phyloP scores from a whole-genome alignment of 1,139 yeast genomes.

The Geotrichum siamense region DNA sequence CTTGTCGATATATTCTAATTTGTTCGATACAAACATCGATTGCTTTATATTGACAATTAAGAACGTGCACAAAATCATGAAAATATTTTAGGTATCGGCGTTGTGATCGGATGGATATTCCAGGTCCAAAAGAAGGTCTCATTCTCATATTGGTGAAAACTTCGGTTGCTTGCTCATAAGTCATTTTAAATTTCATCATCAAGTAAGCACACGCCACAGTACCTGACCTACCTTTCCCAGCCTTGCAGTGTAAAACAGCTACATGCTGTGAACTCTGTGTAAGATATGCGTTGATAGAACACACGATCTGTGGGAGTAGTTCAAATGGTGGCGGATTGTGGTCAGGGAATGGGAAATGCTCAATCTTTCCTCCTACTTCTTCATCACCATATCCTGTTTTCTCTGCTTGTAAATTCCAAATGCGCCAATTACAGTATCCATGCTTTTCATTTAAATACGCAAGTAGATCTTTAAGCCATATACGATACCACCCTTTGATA shows the following conservation, averaged over 20 bases:
- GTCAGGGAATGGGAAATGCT: constrained; percentile 58
- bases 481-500: constrained; percentile 47
- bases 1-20: constrained; percentile 28
- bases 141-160: constrained; percentile 54
- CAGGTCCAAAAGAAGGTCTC: constrained; percentile 50
- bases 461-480: constrained; percentile 47
- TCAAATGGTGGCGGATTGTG: constrained; percentile 69
- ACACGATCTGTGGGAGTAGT: constrained; percentile 41
- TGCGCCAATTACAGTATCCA: constrained; percentile 50
- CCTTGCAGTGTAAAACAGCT: constrained; percentile 78
- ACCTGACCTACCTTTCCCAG: constrained; percentile 91
- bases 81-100: constrained; percentile 58
- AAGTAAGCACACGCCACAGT: constrained; percentile 65
- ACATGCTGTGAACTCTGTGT: constrained; percentile 37
- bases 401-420: constrained; percentile 69
- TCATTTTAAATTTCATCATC: constrained; percentile 41
- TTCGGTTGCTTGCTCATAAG: constrained; percentile 43
- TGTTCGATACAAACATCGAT: constrained; percentile 26
- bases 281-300: constrained; percentile 44
- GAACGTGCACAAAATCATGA: constrained; percentile 33
- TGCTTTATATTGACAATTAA: constrained; percentile 21
- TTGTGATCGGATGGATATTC: constrained; percentile 71
- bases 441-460: constrained; percentile 46
- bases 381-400: constrained; percentile 43
- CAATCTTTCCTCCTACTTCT: constrained; percentile 33